phyloP scores from a whole-genome alignment of 2,329 filamentous ascomycete species.

The Neoscytalidium dimidiatum region DNA sequence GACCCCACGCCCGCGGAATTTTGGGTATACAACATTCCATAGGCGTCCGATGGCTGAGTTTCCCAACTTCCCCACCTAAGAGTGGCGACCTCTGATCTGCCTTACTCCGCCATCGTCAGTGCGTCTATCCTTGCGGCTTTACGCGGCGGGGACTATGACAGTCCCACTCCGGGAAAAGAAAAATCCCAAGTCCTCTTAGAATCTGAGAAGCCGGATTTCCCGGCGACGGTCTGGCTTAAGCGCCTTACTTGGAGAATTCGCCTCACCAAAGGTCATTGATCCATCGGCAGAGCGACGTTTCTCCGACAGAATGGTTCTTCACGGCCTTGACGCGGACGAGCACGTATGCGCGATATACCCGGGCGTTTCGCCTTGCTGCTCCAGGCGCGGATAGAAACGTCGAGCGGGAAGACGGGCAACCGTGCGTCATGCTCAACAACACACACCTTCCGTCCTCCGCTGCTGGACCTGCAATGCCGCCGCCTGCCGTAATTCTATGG shows the following conservation, averaged over 20 bases:
- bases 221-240: not conserved
- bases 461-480: too few species aligned
- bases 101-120: not conserved
- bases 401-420: not conserved
- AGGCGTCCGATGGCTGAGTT: not conserved
- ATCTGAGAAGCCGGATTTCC: not conserved
- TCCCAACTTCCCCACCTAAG: not conserved
- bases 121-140: not conserved
- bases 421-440: not conserved
- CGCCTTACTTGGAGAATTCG: not conserved
- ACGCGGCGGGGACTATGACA: not conserved
- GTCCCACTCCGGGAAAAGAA: not conserved
- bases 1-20: not conserved
- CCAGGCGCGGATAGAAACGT: not conserved
- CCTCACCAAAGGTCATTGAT: not conserved
- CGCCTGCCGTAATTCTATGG: not conserved
- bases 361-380: not conserved
- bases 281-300: not conserved
- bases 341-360: not conserved
- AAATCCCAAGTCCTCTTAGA: not conserved
- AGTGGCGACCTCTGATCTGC: not conserved
- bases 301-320: not conserved
- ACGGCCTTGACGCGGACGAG: not conserved
- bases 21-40: not conserved
- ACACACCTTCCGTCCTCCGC: not conserved